Conservation (phyloP, 2,329 filamentous ascomycete genomes). For the Colletotrichum theobromicola region DNA sequence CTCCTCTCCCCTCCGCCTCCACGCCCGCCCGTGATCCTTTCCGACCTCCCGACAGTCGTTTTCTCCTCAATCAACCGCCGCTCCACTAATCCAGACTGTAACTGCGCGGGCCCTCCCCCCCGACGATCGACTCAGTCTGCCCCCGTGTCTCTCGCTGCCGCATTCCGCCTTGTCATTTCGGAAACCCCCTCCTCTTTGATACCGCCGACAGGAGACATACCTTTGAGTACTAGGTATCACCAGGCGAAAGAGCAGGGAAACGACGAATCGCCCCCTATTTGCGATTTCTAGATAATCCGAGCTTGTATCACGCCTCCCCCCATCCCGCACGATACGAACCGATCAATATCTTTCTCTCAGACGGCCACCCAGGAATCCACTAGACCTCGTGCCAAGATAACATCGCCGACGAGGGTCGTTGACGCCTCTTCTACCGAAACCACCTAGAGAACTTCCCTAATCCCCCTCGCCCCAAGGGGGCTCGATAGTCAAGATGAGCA, state of each 20-base stretch:
- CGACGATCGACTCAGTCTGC: background rate
- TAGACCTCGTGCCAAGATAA: background rate
- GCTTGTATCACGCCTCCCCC: background rate
- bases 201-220: background rate
- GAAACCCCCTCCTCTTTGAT: background rate
- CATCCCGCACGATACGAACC: background rate
- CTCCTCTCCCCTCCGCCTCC: background rate
- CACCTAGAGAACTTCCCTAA: background rate
- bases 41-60: constrained; percentile 3
- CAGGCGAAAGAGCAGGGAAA: background rate
- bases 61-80: background rate
- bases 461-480: constrained; percentile 16
- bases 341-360: background rate
- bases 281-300: background rate
- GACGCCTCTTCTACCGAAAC: background rate
- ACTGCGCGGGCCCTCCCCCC: background rate
- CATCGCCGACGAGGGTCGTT: background rate
- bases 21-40: background rate
- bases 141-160: constrained; percentile 2
- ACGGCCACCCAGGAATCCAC: background rate
- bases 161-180: background rate
- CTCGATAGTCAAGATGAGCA: constrained; percentile 10
- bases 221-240: background rate
- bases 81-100: constrained; percentile 4
- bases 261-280: background rate